phyloP scores from a whole-genome alignment of 1,139 yeast species.

The Lodderomyces elongisporus region DNA sequence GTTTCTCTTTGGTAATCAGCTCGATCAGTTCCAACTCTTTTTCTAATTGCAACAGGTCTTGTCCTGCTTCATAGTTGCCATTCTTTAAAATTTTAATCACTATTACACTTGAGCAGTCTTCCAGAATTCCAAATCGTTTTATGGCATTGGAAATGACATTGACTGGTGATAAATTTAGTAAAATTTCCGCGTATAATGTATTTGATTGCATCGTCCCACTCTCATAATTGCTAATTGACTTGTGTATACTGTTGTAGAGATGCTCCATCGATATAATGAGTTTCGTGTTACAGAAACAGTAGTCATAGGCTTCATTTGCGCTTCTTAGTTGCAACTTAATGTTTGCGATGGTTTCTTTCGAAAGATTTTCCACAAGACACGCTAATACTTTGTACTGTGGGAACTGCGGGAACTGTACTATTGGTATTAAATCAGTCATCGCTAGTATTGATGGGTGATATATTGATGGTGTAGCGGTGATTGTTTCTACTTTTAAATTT shows the following conservation, averaged over 20 bases:
- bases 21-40: too few species aligned
- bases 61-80: too few species aligned
- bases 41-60: too few species aligned
- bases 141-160: slow-evolving; percentile 44
- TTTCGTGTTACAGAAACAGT: slow-evolving; percentile 33
- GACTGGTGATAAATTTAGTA: slow-evolving; percentile 38
- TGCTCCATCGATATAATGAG: slow-evolving; percentile 37
- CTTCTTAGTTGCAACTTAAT: slow-evolving; percentile 28
- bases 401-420: slow-evolving; percentile 34
- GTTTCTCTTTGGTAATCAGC: too few species aligned
- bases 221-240: slow-evolving; percentile 27
- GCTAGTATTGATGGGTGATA: too few species aligned
- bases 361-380: slow-evolving; percentile 20
- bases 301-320: slow-evolving; percentile 33
- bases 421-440: too few species aligned
- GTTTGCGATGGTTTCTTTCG: slow-evolving; percentile 15
- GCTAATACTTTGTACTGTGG: slow-evolving; percentile 23
- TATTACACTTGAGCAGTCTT: too few species aligned
- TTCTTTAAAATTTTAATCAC: too few species aligned
- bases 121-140: slow-evolving; percentile 38
- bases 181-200: slow-evolving; percentile 39
- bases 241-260: slow-evolving; percentile 29
- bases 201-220: slow-evolving; percentile 32
- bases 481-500: too few species aligned
- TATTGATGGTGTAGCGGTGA: too few species aligned